These are phyloP conservation scores for Porcisia hertigi DNA, from an alignment of 208 protist genomes.

Conservation along the genomic window DNA sequence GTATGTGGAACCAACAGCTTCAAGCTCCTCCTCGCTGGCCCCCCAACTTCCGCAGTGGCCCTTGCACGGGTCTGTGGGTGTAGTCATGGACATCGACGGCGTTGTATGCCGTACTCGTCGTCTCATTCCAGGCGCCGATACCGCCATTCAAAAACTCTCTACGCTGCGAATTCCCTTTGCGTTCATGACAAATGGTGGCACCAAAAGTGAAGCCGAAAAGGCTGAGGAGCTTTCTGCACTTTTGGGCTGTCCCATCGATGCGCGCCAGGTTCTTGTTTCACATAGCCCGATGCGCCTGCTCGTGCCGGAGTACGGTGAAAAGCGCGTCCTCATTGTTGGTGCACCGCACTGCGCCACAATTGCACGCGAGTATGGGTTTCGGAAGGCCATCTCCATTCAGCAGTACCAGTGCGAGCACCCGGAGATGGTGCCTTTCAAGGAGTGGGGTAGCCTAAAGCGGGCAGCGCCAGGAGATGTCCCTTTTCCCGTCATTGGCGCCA, in stretches of 20 bases:
- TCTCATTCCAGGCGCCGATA: slow-evolving; percentile 73
- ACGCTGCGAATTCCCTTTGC: slow-evolving; percentile 77
- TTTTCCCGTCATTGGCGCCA: slow-evolving; percentile 58
- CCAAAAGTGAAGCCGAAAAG: slow-evolving; percentile 68
- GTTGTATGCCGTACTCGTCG: slow-evolving; percentile 68
- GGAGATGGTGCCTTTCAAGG: slow-evolving; percentile 75
- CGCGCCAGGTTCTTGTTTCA: slow-evolving; percentile 64
- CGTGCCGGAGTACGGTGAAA: slow-evolving; percentile 39
- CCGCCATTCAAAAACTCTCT: slow-evolving; percentile 60
- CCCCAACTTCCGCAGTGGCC: slow-evolving; percentile 45
- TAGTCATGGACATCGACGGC: slow-evolving; percentile 89
- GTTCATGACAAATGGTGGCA: slow-evolving; percentile 87
- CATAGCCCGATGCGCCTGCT: slow-evolving; percentile 87
- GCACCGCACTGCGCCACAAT: slow-evolving; percentile 44
- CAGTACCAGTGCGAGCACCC: slow-evolving; percentile 79
- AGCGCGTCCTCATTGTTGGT: slow-evolving; percentile 75
- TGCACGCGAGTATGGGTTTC: slow-evolving; percentile 73
- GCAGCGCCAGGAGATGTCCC: slow-evolving; percentile 27
- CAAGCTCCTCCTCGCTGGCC: background rate
- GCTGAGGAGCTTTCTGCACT: slow-evolving; percentile 68
- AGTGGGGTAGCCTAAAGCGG: slow-evolving; percentile 44
- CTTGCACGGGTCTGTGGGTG: slow-evolving; percentile 70
- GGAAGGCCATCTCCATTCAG: slow-evolving; percentile 61
- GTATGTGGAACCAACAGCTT: slow-evolving; percentile 30
- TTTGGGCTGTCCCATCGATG: slow-evolving; percentile 51